Conservation (phyloP, 2,329 filamentous ascomycete species). For the Elsinoe ampelina region DNA sequence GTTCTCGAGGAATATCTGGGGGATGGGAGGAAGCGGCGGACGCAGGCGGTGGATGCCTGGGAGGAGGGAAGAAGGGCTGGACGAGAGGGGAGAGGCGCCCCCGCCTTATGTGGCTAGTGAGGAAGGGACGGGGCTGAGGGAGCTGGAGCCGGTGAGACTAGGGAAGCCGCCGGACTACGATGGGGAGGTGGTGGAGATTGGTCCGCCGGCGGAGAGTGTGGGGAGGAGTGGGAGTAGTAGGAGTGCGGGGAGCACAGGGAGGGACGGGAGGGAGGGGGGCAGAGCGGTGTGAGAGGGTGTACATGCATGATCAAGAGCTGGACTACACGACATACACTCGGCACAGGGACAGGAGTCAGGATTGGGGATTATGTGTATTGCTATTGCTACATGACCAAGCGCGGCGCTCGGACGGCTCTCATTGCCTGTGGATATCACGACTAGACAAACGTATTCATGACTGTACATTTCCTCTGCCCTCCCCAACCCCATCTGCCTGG, state of each 20-base stretch:
- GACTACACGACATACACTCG: not conserved
- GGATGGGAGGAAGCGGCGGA: constrained; percentile 13
- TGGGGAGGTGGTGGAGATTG: constrained; percentile 16
- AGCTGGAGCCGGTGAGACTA: constrained; percentile 1
- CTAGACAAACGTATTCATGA: constrained; percentile 6
- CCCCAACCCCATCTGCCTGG: not conserved
- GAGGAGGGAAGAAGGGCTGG: constrained; percentile 46
- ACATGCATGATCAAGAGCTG: not conserved
- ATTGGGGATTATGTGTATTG: not conserved
- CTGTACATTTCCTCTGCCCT: not conserved
- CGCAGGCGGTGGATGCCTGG: constrained; percentile 18
- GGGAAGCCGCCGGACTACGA: constrained; percentile 35
- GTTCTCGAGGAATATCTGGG: not conserved
- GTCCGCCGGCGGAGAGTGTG: constrained; percentile 6
- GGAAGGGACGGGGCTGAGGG: constrained; percentile 17
- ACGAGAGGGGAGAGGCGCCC: constrained; percentile 56
- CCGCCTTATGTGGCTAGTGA: constrained; percentile 47
- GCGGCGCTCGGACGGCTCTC: not conserved
- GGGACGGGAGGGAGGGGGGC: not conserved
- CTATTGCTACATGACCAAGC: not conserved
- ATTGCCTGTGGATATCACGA: not conserved
- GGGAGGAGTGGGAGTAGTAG: constrained; percentile 9
- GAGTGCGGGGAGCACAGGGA: not conserved
- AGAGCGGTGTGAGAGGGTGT: not conserved
- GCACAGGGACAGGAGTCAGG: not conserved